A percentile compares a stretch with the other conserved stretches of the same genome.
Evolutionary conservation across 2,329 filamentous ascomycete genomes (phyloP).

Genomic region (Aureobasidium vineae): DNA sequence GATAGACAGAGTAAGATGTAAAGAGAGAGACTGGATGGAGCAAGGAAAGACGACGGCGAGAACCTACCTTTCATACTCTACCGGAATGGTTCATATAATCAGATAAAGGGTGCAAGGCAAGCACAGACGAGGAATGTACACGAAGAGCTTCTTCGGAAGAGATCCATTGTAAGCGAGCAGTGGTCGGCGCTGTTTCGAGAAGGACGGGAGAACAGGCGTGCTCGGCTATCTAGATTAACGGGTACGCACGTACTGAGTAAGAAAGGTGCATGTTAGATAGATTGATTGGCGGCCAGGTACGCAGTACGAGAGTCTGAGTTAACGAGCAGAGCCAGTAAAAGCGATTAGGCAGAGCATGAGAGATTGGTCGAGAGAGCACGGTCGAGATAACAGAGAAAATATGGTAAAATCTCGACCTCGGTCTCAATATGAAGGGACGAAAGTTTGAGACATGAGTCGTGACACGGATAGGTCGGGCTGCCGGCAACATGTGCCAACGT

Average conservation of each 20-base stretch:
- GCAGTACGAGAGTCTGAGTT: background rate
- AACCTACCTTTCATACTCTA: constrained; percentile 11
- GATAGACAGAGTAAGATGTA: background rate
- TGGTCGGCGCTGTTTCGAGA: constrained; percentile 9
- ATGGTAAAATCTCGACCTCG: background rate
- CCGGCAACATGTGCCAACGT: background rate
- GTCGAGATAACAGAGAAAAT: constrained; percentile 1
- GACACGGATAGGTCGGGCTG: background rate
- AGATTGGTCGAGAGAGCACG: background rate
- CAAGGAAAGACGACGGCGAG: background rate
- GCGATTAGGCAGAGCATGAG: background rate
- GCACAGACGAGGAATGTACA: constrained; percentile 18
- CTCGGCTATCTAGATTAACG: constrained; percentile 15
- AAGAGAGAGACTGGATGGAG: background rate
- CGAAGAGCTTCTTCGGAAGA: background rate
- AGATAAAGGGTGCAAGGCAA: background rate
- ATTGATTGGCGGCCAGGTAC: background rate
- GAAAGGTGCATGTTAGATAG: background rate
- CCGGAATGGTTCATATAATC: background rate
- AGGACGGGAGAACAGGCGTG: constrained; percentile 6
- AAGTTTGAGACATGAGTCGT: constrained; percentile 12
- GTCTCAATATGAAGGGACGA: background rate
- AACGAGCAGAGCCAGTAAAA: background rate
- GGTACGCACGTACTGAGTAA: background rate
- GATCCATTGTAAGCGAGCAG: constrained; percentile 4